These are phyloP conservation scores for Erythrobasidium yunnanense DNA, from an alignment of 768 basidiomycete genomes.

Conservation along the genomic window DNA sequence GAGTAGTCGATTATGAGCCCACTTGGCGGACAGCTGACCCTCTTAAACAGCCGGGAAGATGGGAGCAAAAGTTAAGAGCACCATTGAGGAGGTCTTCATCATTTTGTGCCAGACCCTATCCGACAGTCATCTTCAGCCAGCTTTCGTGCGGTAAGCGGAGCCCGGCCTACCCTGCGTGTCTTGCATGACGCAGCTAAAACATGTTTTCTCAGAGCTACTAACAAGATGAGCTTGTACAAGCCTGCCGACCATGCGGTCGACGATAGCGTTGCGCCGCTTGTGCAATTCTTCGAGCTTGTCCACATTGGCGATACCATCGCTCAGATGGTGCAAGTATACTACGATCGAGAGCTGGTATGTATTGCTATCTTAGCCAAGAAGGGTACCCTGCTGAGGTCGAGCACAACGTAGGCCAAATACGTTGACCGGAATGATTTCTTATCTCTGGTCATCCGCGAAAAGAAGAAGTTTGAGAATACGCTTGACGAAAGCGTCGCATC, in stretches of 20 bases:
- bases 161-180: not conserved
- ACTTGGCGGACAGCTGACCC: not conserved
- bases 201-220: slow-evolving; percentile 58
- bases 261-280: slow-evolving; percentile 62
- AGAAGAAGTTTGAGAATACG: slow-evolving; percentile 86
- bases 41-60: slow-evolving; percentile 36
- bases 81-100: slow-evolving; percentile 87
- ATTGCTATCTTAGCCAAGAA: not conserved
- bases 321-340: slow-evolving; percentile 95
- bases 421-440: slow-evolving; percentile 90
- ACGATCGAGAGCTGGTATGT: slow-evolving; percentile 83
- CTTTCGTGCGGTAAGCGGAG: slow-evolving; percentile 59
- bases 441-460: slow-evolving; percentile 84
- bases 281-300: slow-evolving; percentile 95
- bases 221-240: slow-evolving; percentile 78
- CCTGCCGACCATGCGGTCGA: slow-evolving; percentile 68
- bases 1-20: slow-evolving; percentile 48
- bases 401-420: slow-evolving; percentile 43
- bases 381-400: not conserved
- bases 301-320: slow-evolving; percentile 96
- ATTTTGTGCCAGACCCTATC: slow-evolving; percentile 66
- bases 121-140: slow-evolving; percentile 65
- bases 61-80: slow-evolving; percentile 76
- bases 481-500: slow-evolving; percentile 88
- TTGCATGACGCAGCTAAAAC: not conserved